These are phyloP conservation scores for Thermothelomyces thermophilus DNA, from an alignment of 2,329 filamentous ascomycete genomes.

Conservation along the genomic window DNA sequence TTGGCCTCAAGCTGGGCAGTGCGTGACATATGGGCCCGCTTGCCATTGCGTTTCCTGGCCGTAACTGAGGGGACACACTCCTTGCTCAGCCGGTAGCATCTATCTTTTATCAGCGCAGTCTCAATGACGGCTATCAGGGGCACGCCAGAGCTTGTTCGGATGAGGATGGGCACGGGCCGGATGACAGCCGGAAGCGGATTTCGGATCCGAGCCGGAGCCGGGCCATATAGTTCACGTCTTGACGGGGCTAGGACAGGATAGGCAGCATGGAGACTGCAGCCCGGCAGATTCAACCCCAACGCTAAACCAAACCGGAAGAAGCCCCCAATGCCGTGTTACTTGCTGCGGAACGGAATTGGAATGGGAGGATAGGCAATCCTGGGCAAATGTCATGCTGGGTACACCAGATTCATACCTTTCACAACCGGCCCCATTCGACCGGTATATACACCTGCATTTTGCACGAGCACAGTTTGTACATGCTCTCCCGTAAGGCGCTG, in stretches of 20 bases:
- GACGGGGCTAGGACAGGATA: constrained; percentile 13
- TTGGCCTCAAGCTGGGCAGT: constrained; percentile 45
- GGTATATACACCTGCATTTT: constrained; percentile 44
- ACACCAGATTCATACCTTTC: constrained; percentile 25
- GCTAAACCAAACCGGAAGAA: neutral
- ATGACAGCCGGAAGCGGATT: neutral
- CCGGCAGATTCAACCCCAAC: neutral
- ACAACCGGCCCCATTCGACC: constrained; percentile 26
- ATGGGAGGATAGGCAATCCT: too few relatives aligned
- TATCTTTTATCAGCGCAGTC: constrained; percentile 11
- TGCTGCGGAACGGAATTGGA: too few relatives aligned
- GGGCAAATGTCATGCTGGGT: neutral
- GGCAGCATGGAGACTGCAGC: constrained; percentile 11
- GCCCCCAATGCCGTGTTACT: neutral
- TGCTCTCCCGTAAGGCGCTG: constrained; percentile 35
- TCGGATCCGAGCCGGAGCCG: constrained; percentile 2
- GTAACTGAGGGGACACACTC: constrained; percentile 40
- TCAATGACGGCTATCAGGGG: neutral
- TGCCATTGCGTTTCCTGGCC: constrained; percentile 33
- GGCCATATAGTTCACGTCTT: neutral
- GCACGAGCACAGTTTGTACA: constrained; percentile 42
- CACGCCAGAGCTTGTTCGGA: neutral
- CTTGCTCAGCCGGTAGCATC: constrained; percentile 39
- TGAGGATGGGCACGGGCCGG: neutral
- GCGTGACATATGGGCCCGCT: constrained; percentile 28